phyloP scores from a whole-genome alignment of 352 stramenopile species.

The Thraustochytrium sp. region DNA sequence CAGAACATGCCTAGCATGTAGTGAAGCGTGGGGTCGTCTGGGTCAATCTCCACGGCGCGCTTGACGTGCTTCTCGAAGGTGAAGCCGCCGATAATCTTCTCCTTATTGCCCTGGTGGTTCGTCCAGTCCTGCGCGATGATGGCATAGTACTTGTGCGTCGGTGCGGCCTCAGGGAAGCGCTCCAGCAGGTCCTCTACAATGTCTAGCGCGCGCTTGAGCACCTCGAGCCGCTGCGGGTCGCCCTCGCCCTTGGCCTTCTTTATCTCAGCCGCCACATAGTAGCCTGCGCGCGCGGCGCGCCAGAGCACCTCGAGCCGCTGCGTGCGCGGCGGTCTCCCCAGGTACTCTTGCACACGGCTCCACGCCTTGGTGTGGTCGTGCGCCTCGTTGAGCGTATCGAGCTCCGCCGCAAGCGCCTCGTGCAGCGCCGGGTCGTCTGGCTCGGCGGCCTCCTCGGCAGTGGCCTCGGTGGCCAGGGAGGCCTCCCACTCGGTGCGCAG shows the following conservation, averaged over 20 bases:
- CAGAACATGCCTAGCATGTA: constrained; percentile 26
- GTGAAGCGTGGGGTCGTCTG: not conserved
- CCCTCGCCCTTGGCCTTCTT: not conserved
- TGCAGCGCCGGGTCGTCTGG: not conserved
- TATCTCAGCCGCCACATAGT: not conserved
- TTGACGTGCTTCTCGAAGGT: not conserved
- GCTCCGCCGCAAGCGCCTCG: not conserved
- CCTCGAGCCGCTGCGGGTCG: not conserved
- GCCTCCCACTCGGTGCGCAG: not conserved
- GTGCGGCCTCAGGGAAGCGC: not conserved
- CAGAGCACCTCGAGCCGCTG: not conserved
- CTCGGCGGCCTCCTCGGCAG: not conserved
- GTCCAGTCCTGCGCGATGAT: constrained; percentile 16
- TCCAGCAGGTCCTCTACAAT: not conserved
- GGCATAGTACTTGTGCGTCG: constrained; percentile 34
- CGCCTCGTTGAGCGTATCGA: not conserved
- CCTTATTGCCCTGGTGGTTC: constrained; percentile 27
- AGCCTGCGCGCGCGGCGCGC: not conserved
- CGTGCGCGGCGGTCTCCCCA: not conserved
- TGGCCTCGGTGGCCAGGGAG: not conserved
- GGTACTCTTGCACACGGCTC: not conserved
- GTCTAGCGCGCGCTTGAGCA: not conserved
- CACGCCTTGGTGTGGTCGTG: not conserved
- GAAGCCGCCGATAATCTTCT: constrained; percentile 27
- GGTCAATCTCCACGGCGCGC: constrained; percentile 19